Evolutionary conservation across 1,139 yeast species (phyloP).

Genomic region (Kodamaea anthophila): DNA sequence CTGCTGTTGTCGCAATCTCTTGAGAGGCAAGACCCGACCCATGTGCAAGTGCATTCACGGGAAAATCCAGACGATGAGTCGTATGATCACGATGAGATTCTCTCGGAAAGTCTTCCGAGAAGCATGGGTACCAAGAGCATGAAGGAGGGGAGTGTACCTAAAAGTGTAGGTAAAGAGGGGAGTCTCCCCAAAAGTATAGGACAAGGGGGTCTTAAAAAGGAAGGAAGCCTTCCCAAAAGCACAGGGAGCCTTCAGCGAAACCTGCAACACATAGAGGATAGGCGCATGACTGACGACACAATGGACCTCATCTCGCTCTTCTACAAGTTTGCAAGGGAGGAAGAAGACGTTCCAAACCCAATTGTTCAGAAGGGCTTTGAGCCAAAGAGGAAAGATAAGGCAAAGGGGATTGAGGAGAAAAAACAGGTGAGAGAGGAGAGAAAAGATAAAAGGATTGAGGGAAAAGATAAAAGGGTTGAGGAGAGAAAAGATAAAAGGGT

Average conservation of each 20-base stretch:
- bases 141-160: not conserved
- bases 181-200: not conserved
- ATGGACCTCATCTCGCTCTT: constrained; percentile 35
- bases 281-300: constrained; percentile 16
- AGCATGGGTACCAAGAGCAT: not conserved
- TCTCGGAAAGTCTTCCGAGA: not conserved
- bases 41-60: too few relatives aligned
- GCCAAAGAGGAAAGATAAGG: too few relatives aligned
- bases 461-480: too few relatives aligned
- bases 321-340: constrained; percentile 40
- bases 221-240: not conserved
- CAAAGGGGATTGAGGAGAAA: constrained; percentile 3
- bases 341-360: constrained; percentile 13
- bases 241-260: not conserved
- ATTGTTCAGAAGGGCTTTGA: too few relatives aligned
- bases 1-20: constrained; percentile 1
- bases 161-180: not conserved
- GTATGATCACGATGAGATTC: not conserved
- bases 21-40: too few relatives aligned
- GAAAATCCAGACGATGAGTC: not conserved
- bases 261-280: not conserved
- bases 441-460: too few relatives aligned
- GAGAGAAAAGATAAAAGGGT: not conserved
- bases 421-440: constrained; percentile 2
- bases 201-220: not conserved